A percentile compares a stretch with the other conserved stretches of the same genome.
Conservation (phyloP, 345 rosid species). For the Sonneratia caseolaris region DNA sequence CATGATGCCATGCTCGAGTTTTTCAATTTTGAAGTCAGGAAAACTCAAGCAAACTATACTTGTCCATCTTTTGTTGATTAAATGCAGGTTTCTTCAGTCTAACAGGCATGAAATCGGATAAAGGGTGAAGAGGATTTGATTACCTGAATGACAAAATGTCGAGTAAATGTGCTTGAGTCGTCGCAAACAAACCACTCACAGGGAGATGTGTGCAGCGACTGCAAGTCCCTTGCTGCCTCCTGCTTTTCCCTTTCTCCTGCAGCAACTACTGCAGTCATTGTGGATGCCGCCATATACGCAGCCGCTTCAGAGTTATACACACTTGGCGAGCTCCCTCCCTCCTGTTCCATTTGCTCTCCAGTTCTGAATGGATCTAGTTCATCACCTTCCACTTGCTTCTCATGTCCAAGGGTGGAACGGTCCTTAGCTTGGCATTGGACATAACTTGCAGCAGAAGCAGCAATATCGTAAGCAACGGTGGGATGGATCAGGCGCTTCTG, state of each 20-base stretch:
- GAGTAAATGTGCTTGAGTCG: constrained; percentile 52
- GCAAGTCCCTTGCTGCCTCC: constrained; percentile 64
- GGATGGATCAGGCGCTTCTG: constrained; percentile 30
- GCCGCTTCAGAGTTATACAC: constrained; percentile 69
- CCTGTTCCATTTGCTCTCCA: constrained; percentile 15
- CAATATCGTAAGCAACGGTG: constrained; percentile 63
- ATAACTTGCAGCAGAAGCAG: constrained; percentile 87
- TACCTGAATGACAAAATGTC: constrained; percentile 87
- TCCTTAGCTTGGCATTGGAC: constrained; percentile 49
- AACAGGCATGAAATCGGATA: too few relatives aligned
- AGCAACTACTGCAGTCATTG: constrained; percentile 79
- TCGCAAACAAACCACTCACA: constrained; percentile 94
- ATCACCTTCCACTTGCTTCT: constrained; percentile 9
- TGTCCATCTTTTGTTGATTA: too few relatives aligned
- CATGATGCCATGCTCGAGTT: not conserved
- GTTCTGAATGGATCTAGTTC: constrained; percentile 8
- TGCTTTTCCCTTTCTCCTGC: constrained; percentile 79
- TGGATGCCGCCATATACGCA: constrained; percentile 64
- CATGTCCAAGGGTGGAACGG: constrained; percentile 23
- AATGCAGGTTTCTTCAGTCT: too few relatives aligned
- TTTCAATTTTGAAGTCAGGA: not conserved
- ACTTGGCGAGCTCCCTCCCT: constrained; percentile 18
- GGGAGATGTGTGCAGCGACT: constrained; percentile 74
- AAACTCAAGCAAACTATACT: not conserved
- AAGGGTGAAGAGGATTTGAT: not conserved